Evolutionary conservation across 192 early-diverging fungal species (phyloP).

Genomic region (Entophlyctis luteolus): DNA sequence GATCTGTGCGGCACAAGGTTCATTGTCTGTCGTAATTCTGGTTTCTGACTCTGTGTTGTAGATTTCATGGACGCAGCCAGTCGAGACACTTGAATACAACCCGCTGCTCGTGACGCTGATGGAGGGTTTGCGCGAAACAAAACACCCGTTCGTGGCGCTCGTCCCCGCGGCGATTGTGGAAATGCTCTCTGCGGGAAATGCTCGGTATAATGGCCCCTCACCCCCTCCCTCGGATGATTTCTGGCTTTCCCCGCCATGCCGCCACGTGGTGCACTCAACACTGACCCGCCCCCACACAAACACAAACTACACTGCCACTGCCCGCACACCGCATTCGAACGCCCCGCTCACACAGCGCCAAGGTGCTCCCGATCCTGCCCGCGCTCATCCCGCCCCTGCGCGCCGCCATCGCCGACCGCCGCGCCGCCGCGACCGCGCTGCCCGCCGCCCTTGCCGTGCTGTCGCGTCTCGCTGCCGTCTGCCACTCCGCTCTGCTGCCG

Average conservation of each 20-base stretch:
- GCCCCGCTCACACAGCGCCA: constrained; percentile 5
- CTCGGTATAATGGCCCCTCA: background rate
- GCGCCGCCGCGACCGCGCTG: constrained; percentile 17
- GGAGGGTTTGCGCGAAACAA: constrained; percentile 34
- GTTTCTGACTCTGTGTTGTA: background rate
- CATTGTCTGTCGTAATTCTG: too few species aligned
- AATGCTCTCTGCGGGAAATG: constrained; percentile 18
- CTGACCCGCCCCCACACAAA: background rate
- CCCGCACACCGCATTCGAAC: too few species aligned
- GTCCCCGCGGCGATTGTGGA: constrained; percentile 30
- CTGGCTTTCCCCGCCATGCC: too few species aligned
- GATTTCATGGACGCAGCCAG: constrained; percentile 30
- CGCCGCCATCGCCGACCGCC: constrained; percentile 17
- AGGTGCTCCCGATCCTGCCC: constrained; percentile 29
- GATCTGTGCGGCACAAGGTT: constrained; percentile 41
- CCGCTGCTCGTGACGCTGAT: constrained; percentile 34
- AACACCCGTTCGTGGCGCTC: constrained; percentile 33
- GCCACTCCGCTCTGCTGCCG: constrained; percentile 9
- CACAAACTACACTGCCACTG: too few species aligned
- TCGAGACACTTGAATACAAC: constrained; percentile 25
- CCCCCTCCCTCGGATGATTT: background rate
- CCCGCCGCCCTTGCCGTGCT: constrained; percentile 13
- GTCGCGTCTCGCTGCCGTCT: constrained; percentile 6
- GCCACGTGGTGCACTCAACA: background rate
- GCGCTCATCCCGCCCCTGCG: constrained; percentile 20